Evolutionary conservation across 345 rosid genomes (phyloP), one percentile per base, ranked within the genome.

Genomic region (Laguncularia racemosa): DNA sequence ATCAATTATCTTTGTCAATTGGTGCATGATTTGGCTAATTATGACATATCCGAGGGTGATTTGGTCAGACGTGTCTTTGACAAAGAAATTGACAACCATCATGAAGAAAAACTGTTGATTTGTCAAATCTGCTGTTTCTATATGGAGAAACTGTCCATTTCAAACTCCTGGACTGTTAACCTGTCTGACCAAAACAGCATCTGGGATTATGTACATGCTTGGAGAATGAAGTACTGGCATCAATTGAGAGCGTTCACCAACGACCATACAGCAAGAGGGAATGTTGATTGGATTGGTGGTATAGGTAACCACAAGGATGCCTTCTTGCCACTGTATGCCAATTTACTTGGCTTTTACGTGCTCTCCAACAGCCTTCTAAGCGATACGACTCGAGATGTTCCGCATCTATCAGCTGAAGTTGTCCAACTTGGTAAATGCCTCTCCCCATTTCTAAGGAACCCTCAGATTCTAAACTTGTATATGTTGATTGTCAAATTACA

Each of bases 61-160:
- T 72, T 89, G 40, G 91, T 92, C 67, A 80, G 95, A 64, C 82
- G 73, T 61, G 96, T 92, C 61, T 92, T 92, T 44, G 98, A 92
- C 83, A 92, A 83, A 77, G 98, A 92, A 67, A 83, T 89, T 5
- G 95, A 92, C 69, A 92, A 92, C 61, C 96, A 86, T 62, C 95
- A 89, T 7, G 93, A 92, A 73, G 98, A 92, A 71, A 92, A 86
- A 81, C 83, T 89, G 55, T 65, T 89, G 64, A 78, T 89, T 70
- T 64, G 83, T 67, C 98, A 86, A 71, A 68, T 80, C 8, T 89
- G 93, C 64, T 92, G 96, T 56, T 66, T 61, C 66, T 88, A 89
- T 67, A 59, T 86, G 76, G 86, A 84, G 74, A 85, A 68, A 51
- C 82, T 80, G 72, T 73, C 75, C 10, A 43, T 66, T 17, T 49